These are phyloP conservation scores for Trypanosoma boissoni DNA, from an alignment of 208 protist species.

Conservation along the genomic window DNA sequence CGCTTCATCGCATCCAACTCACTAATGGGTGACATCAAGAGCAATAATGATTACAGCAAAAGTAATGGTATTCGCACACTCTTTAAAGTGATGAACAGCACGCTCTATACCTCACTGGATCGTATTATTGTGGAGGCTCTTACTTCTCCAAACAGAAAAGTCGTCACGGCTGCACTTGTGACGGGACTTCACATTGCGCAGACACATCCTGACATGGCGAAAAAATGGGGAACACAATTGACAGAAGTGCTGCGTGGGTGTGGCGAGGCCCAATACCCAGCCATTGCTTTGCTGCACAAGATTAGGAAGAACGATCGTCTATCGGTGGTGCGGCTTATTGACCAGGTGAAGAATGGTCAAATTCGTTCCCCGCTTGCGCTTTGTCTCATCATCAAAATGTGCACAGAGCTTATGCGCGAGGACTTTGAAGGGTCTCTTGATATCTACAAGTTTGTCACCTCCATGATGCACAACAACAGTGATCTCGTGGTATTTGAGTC, in stretches of 20 bases:
- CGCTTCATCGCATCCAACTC: slow-evolving; percentile 97
- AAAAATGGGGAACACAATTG: slow-evolving; percentile 95
- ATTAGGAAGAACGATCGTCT: slow-evolving; percentile 96
- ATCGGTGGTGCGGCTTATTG: slow-evolving; percentile 94
- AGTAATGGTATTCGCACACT: slow-evolving; percentile 94
- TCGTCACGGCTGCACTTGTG: slow-evolving; percentile 97
- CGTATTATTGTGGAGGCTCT: slow-evolving; percentile 97
- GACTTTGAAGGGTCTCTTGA: slow-evolving; percentile 68
- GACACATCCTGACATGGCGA: slow-evolving; percentile 81
- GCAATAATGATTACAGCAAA: slow-evolving; percentile 89
- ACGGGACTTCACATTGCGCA: slow-evolving; percentile 95
- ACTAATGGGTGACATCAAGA: slow-evolving; percentile 98
- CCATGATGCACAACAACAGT: slow-evolving; percentile 88
- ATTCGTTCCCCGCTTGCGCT: slow-evolving; percentile 93
- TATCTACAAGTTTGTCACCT: slow-evolving; percentile 92
- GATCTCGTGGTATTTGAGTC: slow-evolving; percentile 98
- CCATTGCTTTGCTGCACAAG: slow-evolving; percentile 95
- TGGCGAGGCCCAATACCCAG: slow-evolving; percentile 97
- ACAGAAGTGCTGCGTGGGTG: slow-evolving; percentile 85
- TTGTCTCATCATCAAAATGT: slow-evolving; percentile 95
- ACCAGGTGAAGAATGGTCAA: slow-evolving; percentile 72
- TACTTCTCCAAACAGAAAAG: slow-evolving; percentile 93
- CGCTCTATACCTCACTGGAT: slow-evolving; percentile 94
- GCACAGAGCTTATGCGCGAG: slow-evolving; percentile 90
- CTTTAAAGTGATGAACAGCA: slow-evolving; percentile 94